A percentile compares a stretch with the other conserved stretches of the same genome.
Evolutionary conservation across 768 basidiomycete genomes (phyloP).

Genomic region (Lactarius trivialis): DNA sequence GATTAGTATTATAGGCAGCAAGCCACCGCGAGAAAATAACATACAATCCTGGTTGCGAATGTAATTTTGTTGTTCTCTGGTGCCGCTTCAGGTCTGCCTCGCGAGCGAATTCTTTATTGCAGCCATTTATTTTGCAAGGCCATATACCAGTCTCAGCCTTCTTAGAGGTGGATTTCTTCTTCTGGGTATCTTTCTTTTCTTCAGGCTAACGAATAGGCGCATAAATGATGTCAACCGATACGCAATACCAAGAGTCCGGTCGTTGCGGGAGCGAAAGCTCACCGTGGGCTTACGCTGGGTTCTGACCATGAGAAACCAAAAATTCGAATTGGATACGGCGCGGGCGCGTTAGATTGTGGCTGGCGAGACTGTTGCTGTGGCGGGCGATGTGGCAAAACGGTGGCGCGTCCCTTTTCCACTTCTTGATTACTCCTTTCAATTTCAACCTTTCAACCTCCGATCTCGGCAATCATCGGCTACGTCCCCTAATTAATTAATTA

Average conservation of each 20-base stretch:
- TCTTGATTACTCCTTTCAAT: not conserved
- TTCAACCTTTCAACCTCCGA: conserved; percentile 19
- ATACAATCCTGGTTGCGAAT: conserved; percentile 69
- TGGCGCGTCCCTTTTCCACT: conserved; percentile 21
- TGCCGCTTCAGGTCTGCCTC: conserved; percentile 80
- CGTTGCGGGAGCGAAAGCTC: conserved; percentile 31
- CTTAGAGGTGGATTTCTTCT: conserved; percentile 36
- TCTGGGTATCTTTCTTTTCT: conserved; percentile 38
- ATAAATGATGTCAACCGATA: conserved; percentile 18
- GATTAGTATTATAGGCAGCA: conserved; percentile 16
- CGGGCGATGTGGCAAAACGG: conserved; percentile 20
- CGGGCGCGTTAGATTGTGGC: conserved; percentile 17
- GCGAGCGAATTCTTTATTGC: conserved; percentile 74
- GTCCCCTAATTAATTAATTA: not conserved
- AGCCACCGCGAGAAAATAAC: conserved; percentile 30
- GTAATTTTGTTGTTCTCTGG: conserved; percentile 71
- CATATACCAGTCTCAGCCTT: conserved; percentile 51
- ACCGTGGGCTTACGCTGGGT: conserved; percentile 30
- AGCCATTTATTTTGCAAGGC: conserved; percentile 78
- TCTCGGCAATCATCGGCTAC: conserved; percentile 15
- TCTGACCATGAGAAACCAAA: conserved; percentile 24
- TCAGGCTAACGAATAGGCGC: conserved; percentile 30
- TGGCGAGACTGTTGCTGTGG: conserved; percentile 22
- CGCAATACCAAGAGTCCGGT: conserved; percentile 19
- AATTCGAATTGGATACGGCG: conserved; percentile 2